Conservation (phyloP, 1,139 yeast genomes). For the Ogataea hybrid region DNA sequence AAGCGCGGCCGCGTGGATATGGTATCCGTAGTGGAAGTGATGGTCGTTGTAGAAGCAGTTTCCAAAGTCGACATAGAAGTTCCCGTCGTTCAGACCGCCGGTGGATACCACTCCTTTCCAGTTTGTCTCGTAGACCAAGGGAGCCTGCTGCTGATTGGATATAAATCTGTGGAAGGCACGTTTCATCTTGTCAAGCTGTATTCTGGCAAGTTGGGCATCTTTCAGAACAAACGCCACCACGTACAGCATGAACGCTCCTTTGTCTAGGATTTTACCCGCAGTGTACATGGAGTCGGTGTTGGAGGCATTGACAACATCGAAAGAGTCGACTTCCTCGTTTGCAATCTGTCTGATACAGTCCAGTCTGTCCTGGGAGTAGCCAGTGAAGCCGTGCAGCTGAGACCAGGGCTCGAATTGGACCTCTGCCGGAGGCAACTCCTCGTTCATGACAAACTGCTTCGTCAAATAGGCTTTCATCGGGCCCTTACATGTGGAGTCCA, state of each 20-base stretch:
- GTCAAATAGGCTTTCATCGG: constrained; percentile 58
- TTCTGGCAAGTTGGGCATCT: constrained; percentile 46
- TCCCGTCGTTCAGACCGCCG: constrained; percentile 53
- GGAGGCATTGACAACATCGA: constrained; percentile 56
- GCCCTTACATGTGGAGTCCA: constrained; percentile 73
- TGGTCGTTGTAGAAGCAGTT: constrained; percentile 78
- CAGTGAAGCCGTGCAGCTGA: constrained; percentile 29
- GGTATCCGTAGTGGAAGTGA: constrained; percentile 81
- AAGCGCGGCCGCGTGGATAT: constrained; percentile 69
- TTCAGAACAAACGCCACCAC: constrained; percentile 56
- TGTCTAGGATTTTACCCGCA: constrained; percentile 70
- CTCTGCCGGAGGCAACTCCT: constrained; percentile 46
- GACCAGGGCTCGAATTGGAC: constrained; percentile 63
- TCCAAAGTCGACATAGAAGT: constrained; percentile 60
- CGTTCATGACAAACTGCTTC: constrained; percentile 45
- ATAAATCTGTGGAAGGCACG: constrained; percentile 60
- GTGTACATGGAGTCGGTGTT: constrained; percentile 74
- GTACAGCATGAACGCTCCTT: constrained; percentile 70
- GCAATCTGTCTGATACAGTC: constrained; percentile 49
- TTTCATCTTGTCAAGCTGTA: constrained; percentile 50
- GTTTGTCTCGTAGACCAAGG: constrained; percentile 60
- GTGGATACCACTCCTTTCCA: constrained; percentile 78
- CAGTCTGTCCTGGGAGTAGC: constrained; percentile 41
- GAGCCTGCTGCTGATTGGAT: constrained; percentile 54
- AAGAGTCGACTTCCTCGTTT: constrained; percentile 43